Evolutionary conservation across 2,329 filamentous ascomycete species (phyloP).

Genomic region (Neopestalotiopsis clavispora): DNA sequence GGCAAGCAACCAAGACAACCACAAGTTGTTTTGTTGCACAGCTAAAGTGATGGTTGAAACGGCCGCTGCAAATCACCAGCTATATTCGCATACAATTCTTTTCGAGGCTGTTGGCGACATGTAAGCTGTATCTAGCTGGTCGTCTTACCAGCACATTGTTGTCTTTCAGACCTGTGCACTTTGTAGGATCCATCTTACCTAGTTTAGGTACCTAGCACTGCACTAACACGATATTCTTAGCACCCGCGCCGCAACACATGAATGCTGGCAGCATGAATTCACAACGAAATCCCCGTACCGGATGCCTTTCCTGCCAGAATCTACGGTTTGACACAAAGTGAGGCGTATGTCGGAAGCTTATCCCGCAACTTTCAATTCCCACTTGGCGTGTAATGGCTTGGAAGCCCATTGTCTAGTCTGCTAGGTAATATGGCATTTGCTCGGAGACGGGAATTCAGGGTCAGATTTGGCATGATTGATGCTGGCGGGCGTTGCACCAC

Average conservation of each 20-base stretch:
- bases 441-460: not conserved
- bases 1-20: not conserved
- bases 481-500: not conserved
- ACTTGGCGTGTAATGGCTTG: not conserved
- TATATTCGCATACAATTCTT: no score
- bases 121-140: no score
- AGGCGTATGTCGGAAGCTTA: not conserved
- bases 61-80: no score
- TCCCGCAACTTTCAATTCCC: not conserved
- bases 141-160: not conserved
- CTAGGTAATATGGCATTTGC: not conserved
- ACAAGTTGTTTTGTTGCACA: not conserved
- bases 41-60: no score
- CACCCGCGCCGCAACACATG: not conserved
- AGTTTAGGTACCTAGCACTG: not conserved
- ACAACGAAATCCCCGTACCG: slow-evolving; percentile 6
- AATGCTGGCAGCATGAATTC: not conserved
- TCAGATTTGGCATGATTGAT: not conserved
- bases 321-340: not conserved
- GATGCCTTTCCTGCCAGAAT: not conserved
- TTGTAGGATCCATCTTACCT: not conserved
- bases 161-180: not conserved
- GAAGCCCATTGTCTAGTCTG: not conserved
- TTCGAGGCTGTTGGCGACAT: no score
- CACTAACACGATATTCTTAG: not conserved